phyloP scores from a whole-genome alignment of 1,284 basidiomycete species.

The Golubevia pallescens region DNA sequence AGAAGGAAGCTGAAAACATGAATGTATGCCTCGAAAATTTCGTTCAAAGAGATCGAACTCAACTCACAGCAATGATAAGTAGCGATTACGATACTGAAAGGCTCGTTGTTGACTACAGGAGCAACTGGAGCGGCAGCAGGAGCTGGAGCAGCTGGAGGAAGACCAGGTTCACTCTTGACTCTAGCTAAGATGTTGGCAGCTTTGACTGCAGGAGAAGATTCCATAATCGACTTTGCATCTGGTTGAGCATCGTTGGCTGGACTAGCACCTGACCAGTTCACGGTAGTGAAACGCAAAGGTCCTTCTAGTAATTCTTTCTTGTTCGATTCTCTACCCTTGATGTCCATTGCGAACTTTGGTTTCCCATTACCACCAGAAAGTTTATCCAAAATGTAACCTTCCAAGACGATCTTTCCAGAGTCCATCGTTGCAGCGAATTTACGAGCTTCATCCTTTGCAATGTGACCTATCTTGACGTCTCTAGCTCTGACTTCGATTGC shows the following conservation, averaged over 20 bases:
- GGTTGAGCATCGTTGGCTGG: not conserved
- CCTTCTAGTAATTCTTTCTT: not conserved
- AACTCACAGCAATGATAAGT: not conserved
- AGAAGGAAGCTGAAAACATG: not conserved
- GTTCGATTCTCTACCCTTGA: not conserved
- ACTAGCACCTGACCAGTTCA: not conserved
- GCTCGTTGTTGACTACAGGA: not conserved
- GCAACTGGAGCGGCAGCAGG: not conserved
- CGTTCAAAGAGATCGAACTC: not conserved
- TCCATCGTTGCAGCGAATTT: not conserved
- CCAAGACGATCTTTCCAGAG: not conserved
- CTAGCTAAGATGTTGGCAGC: not conserved
- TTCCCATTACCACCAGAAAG: not conserved
- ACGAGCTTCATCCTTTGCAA: conserved; percentile 2
- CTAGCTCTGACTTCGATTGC: conserved; percentile 2
- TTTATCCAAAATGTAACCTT: not conserved
- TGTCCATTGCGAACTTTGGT: not conserved
- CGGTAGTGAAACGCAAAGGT: not conserved
- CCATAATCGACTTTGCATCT: not conserved
- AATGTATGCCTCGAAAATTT: not conserved
- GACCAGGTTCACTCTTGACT: not conserved
- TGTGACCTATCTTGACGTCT: not conserved
- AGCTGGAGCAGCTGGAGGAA: not conserved
- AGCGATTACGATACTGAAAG: not conserved
- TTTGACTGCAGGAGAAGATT: not conserved